phyloP scores from a whole-genome alignment of 169 alveolate species.

The Eimeria brunetti region DNA sequence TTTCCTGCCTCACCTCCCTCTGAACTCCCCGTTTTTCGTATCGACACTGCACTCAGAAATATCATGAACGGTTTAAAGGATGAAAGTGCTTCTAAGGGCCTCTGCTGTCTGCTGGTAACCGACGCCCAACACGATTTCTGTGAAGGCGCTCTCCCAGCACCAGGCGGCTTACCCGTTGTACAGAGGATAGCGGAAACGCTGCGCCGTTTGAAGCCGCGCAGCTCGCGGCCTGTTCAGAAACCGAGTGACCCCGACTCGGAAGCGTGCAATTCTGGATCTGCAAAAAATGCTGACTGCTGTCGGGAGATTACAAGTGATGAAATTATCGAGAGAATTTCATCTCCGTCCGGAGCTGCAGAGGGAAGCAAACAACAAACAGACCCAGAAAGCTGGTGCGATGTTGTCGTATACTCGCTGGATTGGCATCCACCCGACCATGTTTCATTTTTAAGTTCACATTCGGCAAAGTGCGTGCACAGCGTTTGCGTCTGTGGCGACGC shows the following conservation, averaged over 20 bases:
- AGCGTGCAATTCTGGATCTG: neutral
- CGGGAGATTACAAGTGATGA: neutral
- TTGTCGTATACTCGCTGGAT: conserved; percentile 52
- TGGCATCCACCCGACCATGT: conserved; percentile 77
- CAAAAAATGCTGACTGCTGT: neutral
- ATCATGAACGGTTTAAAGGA: neutral
- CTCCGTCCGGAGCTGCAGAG: neutral
- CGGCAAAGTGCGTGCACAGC: conserved; percentile 28
- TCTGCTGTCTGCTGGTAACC: conserved; percentile 46
- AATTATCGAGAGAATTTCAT: neutral
- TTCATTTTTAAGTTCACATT: conserved; percentile 68
- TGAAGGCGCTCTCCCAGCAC: conserved; percentile 73
- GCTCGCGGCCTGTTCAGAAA: neutral
- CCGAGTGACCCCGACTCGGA: neutral
- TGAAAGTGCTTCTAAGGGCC: neutral
- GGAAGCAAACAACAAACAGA: neutral
- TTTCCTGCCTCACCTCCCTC: neutral
- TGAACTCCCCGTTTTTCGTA: neutral
- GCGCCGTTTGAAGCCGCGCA: neutral
- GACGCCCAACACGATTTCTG: conserved; percentile 77
- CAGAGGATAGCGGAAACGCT: conserved; percentile 34
- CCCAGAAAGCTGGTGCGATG: conserved; percentile 12
- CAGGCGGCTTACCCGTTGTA: conserved; percentile 3
- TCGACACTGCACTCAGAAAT: neutral
- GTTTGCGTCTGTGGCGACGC: conserved; percentile 56